Evolutionary conservation across 169 alveolate species (phyloP).

Genomic region (Plasmodium gallinaceum): DNA sequence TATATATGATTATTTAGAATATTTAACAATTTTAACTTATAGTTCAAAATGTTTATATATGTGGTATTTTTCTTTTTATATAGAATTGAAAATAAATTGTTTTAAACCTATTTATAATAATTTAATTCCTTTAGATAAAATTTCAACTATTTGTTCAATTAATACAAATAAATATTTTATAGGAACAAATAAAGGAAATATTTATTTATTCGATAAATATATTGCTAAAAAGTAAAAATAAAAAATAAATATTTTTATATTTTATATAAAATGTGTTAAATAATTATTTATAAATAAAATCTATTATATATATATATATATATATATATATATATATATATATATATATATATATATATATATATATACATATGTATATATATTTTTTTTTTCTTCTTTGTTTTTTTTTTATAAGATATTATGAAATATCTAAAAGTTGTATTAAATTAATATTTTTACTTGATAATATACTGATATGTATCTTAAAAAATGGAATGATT

Average conservation of each 20-base stretch:
- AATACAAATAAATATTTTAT: not conserved
- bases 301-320: not conserved
- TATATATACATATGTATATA: not conserved
- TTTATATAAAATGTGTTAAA: too few species aligned
- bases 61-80: not conserved
- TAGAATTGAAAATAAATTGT: not conserved
- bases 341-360: not conserved
- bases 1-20: not conserved
- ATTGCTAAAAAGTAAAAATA: not conserved
- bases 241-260: not conserved
- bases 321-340: not conserved
- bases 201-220: conserved; percentile 1
- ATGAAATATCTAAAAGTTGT: not conserved
- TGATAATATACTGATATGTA: conserved; percentile 1
- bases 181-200: not conserved
- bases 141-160: not conserved
- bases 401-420: not conserved
- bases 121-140: not conserved
- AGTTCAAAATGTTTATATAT: not conserved
- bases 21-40: conserved; percentile 1
- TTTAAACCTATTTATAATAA: conserved; percentile 1
- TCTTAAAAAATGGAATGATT: conserved; percentile 12
- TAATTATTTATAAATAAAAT: too few species aligned
- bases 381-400: not conserved
- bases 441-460: not conserved